Conservation (phyloP, 257 asterid genomes). For the Penstemon barbatus region DNA sequence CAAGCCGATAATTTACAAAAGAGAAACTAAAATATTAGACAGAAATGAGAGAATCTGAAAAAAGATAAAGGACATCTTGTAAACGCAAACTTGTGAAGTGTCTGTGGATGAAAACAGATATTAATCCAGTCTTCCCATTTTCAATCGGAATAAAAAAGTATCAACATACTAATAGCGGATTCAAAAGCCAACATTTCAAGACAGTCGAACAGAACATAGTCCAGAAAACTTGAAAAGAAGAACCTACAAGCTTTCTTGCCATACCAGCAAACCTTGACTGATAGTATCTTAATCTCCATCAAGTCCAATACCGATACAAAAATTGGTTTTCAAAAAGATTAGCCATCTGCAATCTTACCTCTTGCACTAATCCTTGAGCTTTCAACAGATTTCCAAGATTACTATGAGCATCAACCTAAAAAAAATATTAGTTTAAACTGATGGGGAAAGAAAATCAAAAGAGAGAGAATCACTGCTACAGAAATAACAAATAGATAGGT, state of each 20-base stretch:
- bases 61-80: conserved; percentile 9
- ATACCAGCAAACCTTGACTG: conserved; percentile 16
- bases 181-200: not conserved
- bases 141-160: not conserved
- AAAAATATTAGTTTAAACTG: conserved; percentile 21
- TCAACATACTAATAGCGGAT: not conserved
- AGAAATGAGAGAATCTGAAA: conserved; percentile 7
- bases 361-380: conserved; percentile 94
- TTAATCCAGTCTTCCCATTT: not conserved
- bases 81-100: not conserved
- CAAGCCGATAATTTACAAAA: not conserved
- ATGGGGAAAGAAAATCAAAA: conserved; percentile 20
- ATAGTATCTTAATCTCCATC: conserved; percentile 4
- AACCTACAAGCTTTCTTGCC: conserved; percentile 9
- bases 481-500: conserved; percentile 25
- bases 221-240: conserved; percentile 6
- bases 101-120: not conserved
- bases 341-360: conserved; percentile 49
- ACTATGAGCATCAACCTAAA: conserved; percentile 98
- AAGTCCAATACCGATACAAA: not conserved
- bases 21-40: not conserved
- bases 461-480: not conserved
- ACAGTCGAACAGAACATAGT: not conserved
- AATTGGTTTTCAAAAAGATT: conserved; percentile 6
- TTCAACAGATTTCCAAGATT: conserved; percentile 98